Evolutionary conservation across 2,329 filamentous ascomycete genomes (phyloP).

Genomic region (Microdochium nivale): DNA sequence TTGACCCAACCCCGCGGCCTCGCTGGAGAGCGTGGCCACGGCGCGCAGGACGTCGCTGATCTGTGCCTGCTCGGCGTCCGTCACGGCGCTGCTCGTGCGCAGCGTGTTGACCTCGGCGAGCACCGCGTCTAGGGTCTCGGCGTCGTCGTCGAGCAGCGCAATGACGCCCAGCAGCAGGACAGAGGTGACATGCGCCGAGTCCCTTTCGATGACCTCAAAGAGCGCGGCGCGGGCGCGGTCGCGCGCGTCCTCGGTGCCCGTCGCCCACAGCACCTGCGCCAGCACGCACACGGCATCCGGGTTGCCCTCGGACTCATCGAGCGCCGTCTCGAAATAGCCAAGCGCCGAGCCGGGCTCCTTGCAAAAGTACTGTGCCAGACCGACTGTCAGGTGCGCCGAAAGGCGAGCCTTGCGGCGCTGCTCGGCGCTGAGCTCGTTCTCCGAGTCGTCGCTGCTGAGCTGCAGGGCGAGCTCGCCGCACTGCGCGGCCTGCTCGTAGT

Average conservation of each 20-base stretch:
- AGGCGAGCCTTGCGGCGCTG: slow-evolving; percentile 64
- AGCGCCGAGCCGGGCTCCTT: slow-evolving; percentile 61
- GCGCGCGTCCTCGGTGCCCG: slow-evolving; percentile 65
- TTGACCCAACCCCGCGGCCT: too few relatives aligned
- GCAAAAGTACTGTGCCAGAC: slow-evolving; percentile 70
- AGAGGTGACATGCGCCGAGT: slow-evolving; percentile 69
- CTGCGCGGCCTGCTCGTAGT: slow-evolving; percentile 62
- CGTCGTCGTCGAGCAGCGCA: slow-evolving; percentile 70
- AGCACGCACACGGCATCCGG: slow-evolving; percentile 82
- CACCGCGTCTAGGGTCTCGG: slow-evolving; percentile 73
- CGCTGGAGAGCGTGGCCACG: slow-evolving; percentile 51
- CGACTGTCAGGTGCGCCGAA: slow-evolving; percentile 78
- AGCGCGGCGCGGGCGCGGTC: slow-evolving; percentile 71
- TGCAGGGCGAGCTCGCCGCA: slow-evolving; percentile 75
- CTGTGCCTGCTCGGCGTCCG: slow-evolving; percentile 53
- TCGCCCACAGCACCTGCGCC: slow-evolving; percentile 89
- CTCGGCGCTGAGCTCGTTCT: slow-evolving; percentile 55
- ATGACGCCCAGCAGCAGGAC: slow-evolving; percentile 78
- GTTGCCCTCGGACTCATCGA: slow-evolving; percentile 66
- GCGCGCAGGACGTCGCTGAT: slow-evolving; percentile 70
- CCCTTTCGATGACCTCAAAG: slow-evolving; percentile 67
- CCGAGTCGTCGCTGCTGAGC: slow-evolving; percentile 64
- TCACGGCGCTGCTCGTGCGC: slow-evolving; percentile 57
- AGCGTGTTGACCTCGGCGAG: slow-evolving; percentile 66
- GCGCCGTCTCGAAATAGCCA: slow-evolving; percentile 68